Evolutionary conservation across 2,329 filamentous ascomycete genomes (phyloP).

Genomic region (Fusarium xylarioides): DNA sequence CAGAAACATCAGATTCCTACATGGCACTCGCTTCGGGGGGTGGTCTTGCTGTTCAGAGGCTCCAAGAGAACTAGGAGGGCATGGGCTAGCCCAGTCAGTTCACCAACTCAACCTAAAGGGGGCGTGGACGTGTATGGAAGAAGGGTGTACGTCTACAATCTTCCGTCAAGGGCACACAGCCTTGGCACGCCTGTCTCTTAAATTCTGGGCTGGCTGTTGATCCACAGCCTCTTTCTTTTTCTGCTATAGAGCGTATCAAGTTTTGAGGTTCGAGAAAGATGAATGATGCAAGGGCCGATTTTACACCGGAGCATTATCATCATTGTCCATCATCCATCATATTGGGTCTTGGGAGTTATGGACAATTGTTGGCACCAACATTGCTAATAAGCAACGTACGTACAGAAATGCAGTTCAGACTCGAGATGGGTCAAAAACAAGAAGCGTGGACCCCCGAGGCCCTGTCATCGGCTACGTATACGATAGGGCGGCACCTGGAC

Average conservation of each 20-base stretch:
- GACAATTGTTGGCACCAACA: constrained; percentile 18
- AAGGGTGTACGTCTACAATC: constrained; percentile 28
- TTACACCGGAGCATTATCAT: neutral
- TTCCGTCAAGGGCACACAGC: constrained; percentile 26
- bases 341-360: constrained; percentile 1
- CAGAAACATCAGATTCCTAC: constrained; percentile 40
- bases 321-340: neutral
- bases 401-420: constrained; percentile 17
- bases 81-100: constrained; percentile 29
- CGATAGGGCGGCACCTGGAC: constrained; percentile 37
- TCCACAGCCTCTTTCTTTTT: constrained; percentile 14
- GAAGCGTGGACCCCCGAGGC: constrained; percentile 30
- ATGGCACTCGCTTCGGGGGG: constrained; percentile 32
- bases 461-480: constrained; percentile 35
- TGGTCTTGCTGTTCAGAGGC: constrained; percentile 25
- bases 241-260: constrained; percentile 2
- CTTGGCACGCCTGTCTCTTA: constrained; percentile 27
- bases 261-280: constrained; percentile 20
- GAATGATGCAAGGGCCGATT: constrained; percentile 20
- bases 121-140: constrained; percentile 17
- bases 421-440: constrained; percentile 31
- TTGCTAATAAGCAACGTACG: constrained; percentile 22
- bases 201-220: constrained; percentile 11
- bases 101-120: constrained; percentile 11
- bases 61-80: constrained; percentile 22